Evolutionary conservation across 495 filamentous ascomycete genomes (phyloP), one percentile per base, ranked within the genome.

Genomic region (Tuber borchii): DNA sequence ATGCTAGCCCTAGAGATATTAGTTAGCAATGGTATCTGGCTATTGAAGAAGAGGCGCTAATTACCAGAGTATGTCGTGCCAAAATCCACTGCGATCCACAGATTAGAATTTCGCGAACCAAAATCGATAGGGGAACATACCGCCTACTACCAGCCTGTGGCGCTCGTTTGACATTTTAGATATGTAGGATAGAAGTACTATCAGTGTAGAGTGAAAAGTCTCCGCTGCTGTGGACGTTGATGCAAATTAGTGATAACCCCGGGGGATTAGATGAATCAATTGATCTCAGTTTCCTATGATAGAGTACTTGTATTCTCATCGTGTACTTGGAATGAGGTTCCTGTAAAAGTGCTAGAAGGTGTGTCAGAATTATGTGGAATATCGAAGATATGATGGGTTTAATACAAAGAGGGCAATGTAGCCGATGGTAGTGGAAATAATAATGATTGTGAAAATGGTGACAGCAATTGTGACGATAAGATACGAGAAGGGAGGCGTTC

Each of bases 31-130:
- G 14, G 26, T 34, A 8, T 42, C 70, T 17, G 65, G 12, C 7
- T 56, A 8, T 37, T 17, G 61, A 42, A n/a, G 69, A n/a, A n/a
- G 22, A 56, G 26, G 56, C 4, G 56, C 56, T 19, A 0, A 26
- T 45, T 51, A 78, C 78, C 78, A 40, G 78, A 79, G 73, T 79
- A 79, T 9, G 78, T 79, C 5, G 78, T 79, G 34, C 78, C 78
- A 42, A 48, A 79, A 56, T 79, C 78, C 26, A 79, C 76, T 73
- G 31, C 74, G 2, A 40, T n/a, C 17, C 7, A 31, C 34, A 22
- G 8, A 69, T 76, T 69, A 76, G 70, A 19, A 44, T 42, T 22
- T 5, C 26, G 8, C 19, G 16, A 2, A 51, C 17, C 7, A 42
- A 3, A 48, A 26, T 22, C 14, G 10, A 14, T n/a, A 44, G n/a